Conservation (phyloP, 2,329 filamentous ascomycete genomes). For the Xylogone sp. region DNA sequence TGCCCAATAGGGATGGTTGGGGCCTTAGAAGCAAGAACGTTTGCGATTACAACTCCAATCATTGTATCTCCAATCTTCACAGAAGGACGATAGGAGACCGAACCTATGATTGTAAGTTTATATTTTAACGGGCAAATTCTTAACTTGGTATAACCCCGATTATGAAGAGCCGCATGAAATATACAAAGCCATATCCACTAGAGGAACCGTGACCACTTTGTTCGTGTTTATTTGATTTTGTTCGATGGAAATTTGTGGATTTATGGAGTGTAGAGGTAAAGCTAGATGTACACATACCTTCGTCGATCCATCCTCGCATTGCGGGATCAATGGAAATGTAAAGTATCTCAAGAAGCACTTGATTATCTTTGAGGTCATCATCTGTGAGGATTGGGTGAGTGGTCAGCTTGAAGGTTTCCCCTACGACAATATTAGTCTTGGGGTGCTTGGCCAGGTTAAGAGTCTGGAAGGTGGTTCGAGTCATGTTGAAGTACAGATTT, state of each 20-base stretch:
- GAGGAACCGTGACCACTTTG: too few species aligned
- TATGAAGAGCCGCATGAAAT: too few species aligned
- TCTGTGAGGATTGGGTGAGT: slow-evolving; percentile 39
- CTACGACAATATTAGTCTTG: slow-evolving; percentile 52
- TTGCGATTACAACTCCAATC: slow-evolving; percentile 56
- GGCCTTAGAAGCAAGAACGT: slow-evolving; percentile 57
- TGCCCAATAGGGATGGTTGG: slow-evolving; percentile 50
- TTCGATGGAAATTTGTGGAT: too few species aligned
- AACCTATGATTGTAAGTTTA: slow-evolving; percentile 23
- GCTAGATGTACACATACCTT: slow-evolving; percentile 12
- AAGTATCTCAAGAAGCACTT: slow-evolving; percentile 55
- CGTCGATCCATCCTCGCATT: slow-evolving; percentile 66
- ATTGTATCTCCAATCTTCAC: slow-evolving; percentile 57
- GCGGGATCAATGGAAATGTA: slow-evolving; percentile 68
- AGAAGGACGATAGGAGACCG: slow-evolving; percentile 57
- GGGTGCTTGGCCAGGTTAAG: slow-evolving; percentile 62
- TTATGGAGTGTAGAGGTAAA: too few species aligned
- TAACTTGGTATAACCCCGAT: too few species aligned
- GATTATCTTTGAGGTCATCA: slow-evolving; percentile 51
- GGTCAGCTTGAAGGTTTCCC: slow-evolving; percentile 56
- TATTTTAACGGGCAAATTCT: too few species aligned
- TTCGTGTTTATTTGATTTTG: too few species aligned
- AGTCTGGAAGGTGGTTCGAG: slow-evolving; percentile 9
- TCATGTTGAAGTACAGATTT: not conserved
- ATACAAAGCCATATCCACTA: too few species aligned